Evolutionary conservation across 2,329 filamentous ascomycete species (phyloP), one percentile per base, ranked within the genome.

Genomic region (Colletotrichum eleusines): DNA sequence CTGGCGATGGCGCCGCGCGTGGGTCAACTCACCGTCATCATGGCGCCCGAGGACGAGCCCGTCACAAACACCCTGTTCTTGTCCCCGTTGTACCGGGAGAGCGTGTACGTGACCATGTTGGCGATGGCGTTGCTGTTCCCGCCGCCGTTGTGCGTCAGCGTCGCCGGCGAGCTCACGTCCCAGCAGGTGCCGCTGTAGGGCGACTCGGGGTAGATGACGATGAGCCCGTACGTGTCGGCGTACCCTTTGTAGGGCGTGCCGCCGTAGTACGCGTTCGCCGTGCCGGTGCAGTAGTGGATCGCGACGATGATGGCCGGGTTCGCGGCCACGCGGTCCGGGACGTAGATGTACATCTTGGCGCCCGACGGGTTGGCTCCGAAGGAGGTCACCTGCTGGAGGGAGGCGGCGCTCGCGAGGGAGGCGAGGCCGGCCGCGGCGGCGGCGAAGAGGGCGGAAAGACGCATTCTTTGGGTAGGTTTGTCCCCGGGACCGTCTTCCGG

Each of bases 51-150:
- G 5, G 79, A 83, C 0, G 77, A 77, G 2, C 89, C 88, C 0
- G 85, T 88, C 1, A 86, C 86, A 71, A 85, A 90, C 2, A 90
- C 86, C 65, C 82, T 82, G 71, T 75, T 80, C 38, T 82, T 74
- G 74, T 90, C 85, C 33, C 81, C 87, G 2, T 80, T 80, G 78
- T 90, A 89, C 75, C 82, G 82, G 11, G 76, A 73, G n/a, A 90
- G 77, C 4, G 86, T 81, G 74, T 88, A 89, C 48, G 78, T 81
- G 57, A 90, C 87, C 88, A 90, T 90, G 75, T 87, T 88, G 31
- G 84, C 86, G 67, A 91, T 88, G 0, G 83, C 82, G 51, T 85
- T 84, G 59, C 83, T 86, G 76, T 90, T 86, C 3, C 87, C 86
- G 28, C 88, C 88, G 9, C 86, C 88, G 66, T 87, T 82, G 74